These are phyloP conservation scores for Diddensiella caesifluorescens DNA, from an alignment of 805 yeast genomes.

Conservation along the genomic window DNA sequence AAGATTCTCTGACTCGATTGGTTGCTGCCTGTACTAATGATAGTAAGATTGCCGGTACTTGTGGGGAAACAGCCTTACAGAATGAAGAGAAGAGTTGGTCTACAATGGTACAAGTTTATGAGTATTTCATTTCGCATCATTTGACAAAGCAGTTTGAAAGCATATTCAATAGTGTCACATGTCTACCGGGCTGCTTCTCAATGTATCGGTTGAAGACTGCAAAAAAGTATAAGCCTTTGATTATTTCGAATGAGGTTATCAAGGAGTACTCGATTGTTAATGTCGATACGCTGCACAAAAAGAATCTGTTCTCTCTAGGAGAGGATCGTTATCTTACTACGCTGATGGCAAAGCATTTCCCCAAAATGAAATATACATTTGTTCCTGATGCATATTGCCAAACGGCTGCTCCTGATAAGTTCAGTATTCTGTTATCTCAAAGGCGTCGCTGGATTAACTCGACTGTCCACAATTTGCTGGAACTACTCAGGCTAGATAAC, in stretches of 20 bases:
- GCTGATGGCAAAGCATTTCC: slow-evolving; percentile 53
- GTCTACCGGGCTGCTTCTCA: slow-evolving; percentile 64
- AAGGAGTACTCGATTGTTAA: slow-evolving; percentile 51
- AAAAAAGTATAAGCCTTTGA: slow-evolving; percentile 50
- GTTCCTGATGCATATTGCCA: slow-evolving; percentile 54
- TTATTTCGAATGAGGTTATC: slow-evolving; percentile 56
- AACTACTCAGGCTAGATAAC: slow-evolving; percentile 49
- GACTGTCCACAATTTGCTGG: slow-evolving; percentile 57
- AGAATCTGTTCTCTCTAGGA: slow-evolving; percentile 56
- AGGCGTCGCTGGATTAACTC: slow-evolving; percentile 66
- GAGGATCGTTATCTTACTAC: slow-evolving; percentile 58
- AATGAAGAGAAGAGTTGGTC: slow-evolving; percentile 52
- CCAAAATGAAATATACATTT: slow-evolving; percentile 49
- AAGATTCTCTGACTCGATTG: slow-evolving; percentile 51
- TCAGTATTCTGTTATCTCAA: slow-evolving; percentile 47
- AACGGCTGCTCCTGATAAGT: slow-evolving; percentile 52
- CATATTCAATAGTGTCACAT: slow-evolving; percentile 56
- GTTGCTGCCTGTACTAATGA: slow-evolving; percentile 56
- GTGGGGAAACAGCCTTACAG: slow-evolving; percentile 58
- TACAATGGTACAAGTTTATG: slow-evolving; percentile 58
- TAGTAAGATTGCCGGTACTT: slow-evolving; percentile 52
- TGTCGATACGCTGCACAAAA: slow-evolving; percentile 54
- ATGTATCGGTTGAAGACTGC: slow-evolving; percentile 45
- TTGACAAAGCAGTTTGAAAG: slow-evolving; percentile 60
- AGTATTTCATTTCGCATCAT: slow-evolving; percentile 59